Evolutionary conservation across 2,329 filamentous ascomycete species (phyloP).

Genomic region (Hypoxylon sp.): DNA sequence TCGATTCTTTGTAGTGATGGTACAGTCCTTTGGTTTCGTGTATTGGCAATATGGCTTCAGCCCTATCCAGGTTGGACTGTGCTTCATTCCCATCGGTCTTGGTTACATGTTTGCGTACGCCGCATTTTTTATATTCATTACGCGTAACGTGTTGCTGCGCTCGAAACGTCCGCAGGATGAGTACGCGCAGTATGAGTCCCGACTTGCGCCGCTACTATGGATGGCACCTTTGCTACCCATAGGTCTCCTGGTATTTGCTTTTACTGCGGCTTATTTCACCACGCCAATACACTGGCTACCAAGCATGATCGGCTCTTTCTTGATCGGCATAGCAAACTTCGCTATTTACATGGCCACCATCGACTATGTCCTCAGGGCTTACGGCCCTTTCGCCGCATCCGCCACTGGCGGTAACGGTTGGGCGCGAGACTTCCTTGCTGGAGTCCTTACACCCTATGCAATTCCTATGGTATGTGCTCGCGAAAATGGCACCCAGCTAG

Average conservation of each 20-base stretch:
- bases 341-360: slow-evolving; percentile 83
- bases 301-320: slow-evolving; percentile 73
- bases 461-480: slow-evolving; percentile 64
- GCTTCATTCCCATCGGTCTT: slow-evolving; percentile 76
- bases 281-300: slow-evolving; percentile 77
- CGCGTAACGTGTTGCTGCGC: slow-evolving; percentile 66
- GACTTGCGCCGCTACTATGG: slow-evolving; percentile 76
- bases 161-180: slow-evolving; percentile 66
- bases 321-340: slow-evolving; percentile 82
- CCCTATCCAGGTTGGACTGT: slow-evolving; percentile 68
- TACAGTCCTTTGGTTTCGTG: slow-evolving; percentile 78
- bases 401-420: slow-evolving; percentile 84
- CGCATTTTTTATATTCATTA: slow-evolving; percentile 71
- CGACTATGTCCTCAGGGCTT: slow-evolving; percentile 83
- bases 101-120: slow-evolving; percentile 76
- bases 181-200: slow-evolving; percentile 76
- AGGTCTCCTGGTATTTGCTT: slow-evolving; percentile 79
- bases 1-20: slow-evolving; percentile 64
- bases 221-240: slow-evolving; percentile 73
- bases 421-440: slow-evolving; percentile 79
- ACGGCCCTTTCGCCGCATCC: slow-evolving; percentile 80
- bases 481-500: too few relatives aligned
- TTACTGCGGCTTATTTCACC: slow-evolving; percentile 69
- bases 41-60: slow-evolving; percentile 77
- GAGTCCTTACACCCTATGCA: slow-evolving; percentile 77